Evolutionary conservation across 2,329 filamentous ascomycete species (phyloP), one percentile per base, ranked within the genome.

Genomic region (Ustilaginoidea virens): DNA sequence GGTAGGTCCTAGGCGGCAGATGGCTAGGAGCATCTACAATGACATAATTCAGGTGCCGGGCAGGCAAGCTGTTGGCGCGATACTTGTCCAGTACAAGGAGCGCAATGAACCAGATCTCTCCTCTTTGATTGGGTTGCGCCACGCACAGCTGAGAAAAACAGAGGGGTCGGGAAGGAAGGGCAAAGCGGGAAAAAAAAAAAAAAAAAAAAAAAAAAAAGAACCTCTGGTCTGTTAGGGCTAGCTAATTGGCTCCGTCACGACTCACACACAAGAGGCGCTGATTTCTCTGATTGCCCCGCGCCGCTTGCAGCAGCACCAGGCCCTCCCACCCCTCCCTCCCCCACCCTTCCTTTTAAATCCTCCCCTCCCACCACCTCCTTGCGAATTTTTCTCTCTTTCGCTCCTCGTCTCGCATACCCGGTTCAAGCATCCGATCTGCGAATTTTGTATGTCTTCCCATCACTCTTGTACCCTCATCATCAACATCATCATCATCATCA

Each of bases 381-480:
- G 45, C 27, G 39, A 39, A 42, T 39, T 47, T 50, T 53, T 50
- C 38, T 48, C 44, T 40, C 39, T 46, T 51, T 42, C 45, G 47
- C 48, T 55, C 52, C 42, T 55, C 47, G 51, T 55, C 52, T 52
- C 50, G 52, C 52, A 56, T 55, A 56, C 52, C 52, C 49, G 51
- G 52, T 55, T 54, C 51, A 55, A 54, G 52, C 52, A 53, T 53
- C 52, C 52, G 49, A 52, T 45, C 52, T 55, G 52, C 52, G 51
- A 53, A 43, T n/a, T 53, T 47, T 49, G 50, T 52, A 49, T 32
- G 49, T 47, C 28, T 21, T 4, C 36, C 30, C 30, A 33, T 25
- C 13, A 30, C 15, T n/a, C 21, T 20, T n/a, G 10, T 16, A 8
- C 14, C 17, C 8, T 22, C 9, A 17, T 21, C 24, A 18, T 23